Conservation (phyloP, 2,329 filamentous ascomycete species). For the Fusarium mangiferae region DNA sequence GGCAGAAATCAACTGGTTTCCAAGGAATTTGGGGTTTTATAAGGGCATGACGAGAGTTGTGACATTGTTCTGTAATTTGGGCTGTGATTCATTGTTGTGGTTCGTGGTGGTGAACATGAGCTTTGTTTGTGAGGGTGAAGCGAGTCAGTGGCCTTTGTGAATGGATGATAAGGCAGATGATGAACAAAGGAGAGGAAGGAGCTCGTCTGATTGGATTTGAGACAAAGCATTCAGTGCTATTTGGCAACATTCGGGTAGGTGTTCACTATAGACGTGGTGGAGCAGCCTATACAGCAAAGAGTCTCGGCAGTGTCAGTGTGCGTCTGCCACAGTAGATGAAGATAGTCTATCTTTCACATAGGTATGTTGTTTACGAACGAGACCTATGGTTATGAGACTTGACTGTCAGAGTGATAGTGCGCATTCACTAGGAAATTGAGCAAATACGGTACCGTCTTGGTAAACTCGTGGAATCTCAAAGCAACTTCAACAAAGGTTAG, state of each 20-base stretch:
- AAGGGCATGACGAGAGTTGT: neutral
- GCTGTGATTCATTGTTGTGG: neutral
- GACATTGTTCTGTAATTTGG: neutral
- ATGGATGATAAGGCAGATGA: neutral
- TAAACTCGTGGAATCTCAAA: accelerated
- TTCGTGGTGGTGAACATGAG: neutral
- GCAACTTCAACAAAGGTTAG: neutral
- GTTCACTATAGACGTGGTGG: accelerated
- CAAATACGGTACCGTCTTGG: accelerated
- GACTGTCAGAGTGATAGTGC: neutral
- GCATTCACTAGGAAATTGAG: accelerated
- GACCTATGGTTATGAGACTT: accelerated
- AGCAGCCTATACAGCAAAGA: accelerated
- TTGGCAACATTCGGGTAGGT: accelerated
- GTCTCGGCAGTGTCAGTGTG: accelerated
- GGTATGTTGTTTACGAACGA: accelerated
- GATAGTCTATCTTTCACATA: accelerated
- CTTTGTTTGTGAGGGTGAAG: neutral
- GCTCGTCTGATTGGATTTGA: accelerated
- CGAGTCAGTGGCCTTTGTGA: neutral
- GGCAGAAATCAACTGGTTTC: neutral
- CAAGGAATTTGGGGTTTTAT: neutral
- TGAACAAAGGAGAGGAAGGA: accelerated
- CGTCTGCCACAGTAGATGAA: accelerated
- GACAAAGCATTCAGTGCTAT: no score